Evolutionary conservation across 192 early-diverging fungal genomes (phyloP).

Genomic region (Coemansia sp.): DNA sequence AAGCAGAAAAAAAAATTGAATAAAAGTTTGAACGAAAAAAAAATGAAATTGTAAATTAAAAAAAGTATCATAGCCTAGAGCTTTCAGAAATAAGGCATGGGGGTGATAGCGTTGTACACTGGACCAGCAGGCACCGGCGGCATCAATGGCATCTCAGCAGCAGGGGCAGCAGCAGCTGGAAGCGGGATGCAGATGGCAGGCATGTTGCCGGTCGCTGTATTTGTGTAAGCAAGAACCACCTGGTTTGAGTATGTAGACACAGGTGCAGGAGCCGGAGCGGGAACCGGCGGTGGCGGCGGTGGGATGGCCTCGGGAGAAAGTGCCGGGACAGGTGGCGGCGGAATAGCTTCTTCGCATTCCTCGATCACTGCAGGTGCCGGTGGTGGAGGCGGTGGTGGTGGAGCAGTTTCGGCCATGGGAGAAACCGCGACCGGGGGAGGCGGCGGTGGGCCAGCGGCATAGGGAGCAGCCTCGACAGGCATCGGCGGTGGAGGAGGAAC

Average conservation of each 20-base stretch:
- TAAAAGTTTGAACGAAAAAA: neutral
- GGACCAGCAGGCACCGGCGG: constrained; percentile 25
- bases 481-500: constrained; percentile 8
- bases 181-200: constrained; percentile 53
- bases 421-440: neutral
- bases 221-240: constrained; percentile 46
- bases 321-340: neutral
- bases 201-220: constrained; percentile 41
- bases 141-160: constrained; percentile 10
- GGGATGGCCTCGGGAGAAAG: constrained; percentile 3
- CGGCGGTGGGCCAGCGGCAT: constrained; percentile 22
- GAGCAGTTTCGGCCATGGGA: neutral
- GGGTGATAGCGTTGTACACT: constrained; percentile 38
- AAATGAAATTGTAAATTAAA: neutral
- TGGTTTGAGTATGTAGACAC: constrained; percentile 17
- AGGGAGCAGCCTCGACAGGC: constrained; percentile 12
- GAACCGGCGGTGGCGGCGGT: constrained; percentile 14
- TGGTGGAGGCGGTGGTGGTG: constrained; percentile 10
- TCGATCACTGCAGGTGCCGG: neutral
- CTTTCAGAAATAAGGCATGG: constrained; percentile 1
- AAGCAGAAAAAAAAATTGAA: neutral
- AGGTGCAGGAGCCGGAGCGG: constrained; percentile 13
- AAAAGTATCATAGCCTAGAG: constrained; percentile 1
- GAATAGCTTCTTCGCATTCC: neutral
- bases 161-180: constrained; percentile 20